phyloP scores from a whole-genome alignment of 129 eudicot genomes.

The Escallonia herrerae region DNA sequence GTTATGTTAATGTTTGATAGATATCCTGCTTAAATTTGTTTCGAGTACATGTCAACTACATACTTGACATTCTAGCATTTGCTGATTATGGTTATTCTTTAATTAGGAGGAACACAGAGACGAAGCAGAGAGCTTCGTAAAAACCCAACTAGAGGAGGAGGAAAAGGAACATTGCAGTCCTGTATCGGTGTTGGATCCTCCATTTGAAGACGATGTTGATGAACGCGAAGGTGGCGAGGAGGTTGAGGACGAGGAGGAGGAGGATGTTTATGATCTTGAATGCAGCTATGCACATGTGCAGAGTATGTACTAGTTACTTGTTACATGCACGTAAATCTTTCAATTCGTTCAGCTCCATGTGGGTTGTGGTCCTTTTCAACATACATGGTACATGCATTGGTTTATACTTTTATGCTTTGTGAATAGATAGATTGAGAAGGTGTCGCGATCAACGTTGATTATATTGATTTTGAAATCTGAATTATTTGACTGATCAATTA shows the following conservation, averaged over 20 bases:
- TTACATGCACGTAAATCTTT: too few relatives aligned
- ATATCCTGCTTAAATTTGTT: too few relatives aligned
- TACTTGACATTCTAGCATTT: not conserved
- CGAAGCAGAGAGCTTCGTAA: slow-evolving; percentile 11
- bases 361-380: slow-evolving; percentile 35
- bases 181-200: slow-evolving; percentile 72
- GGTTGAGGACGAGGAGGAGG: slow-evolving; percentile 18
- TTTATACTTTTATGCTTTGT: slow-evolving; percentile 11
- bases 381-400: slow-evolving; percentile 14
- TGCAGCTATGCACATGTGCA: slow-evolving; percentile 69
- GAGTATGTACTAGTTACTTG: slow-evolving; percentile 41
- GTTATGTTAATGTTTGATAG: too few relatives aligned
- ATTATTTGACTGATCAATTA: slow-evolving; percentile 25
- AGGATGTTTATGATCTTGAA: slow-evolving; percentile 38
- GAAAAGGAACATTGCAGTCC: slow-evolving; percentile 89
- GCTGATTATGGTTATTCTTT: not conserved
- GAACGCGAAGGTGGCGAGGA: slow-evolving; percentile 22
- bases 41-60: too few relatives aligned
- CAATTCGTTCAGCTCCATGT: not conserved
- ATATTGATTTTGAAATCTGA: slow-evolving; percentile 19
- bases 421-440: not conserved
- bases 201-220: slow-evolving; percentile 53
- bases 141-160: slow-evolving; percentile 33
- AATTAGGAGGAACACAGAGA: slow-evolving; percentile 31
- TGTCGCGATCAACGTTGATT: slow-evolving; percentile 16